Evolutionary conservation across 2,329 filamentous ascomycete species (phyloP), one percentile per base, ranked within the genome.

Genomic region (Aspergillus sp.): DNA sequence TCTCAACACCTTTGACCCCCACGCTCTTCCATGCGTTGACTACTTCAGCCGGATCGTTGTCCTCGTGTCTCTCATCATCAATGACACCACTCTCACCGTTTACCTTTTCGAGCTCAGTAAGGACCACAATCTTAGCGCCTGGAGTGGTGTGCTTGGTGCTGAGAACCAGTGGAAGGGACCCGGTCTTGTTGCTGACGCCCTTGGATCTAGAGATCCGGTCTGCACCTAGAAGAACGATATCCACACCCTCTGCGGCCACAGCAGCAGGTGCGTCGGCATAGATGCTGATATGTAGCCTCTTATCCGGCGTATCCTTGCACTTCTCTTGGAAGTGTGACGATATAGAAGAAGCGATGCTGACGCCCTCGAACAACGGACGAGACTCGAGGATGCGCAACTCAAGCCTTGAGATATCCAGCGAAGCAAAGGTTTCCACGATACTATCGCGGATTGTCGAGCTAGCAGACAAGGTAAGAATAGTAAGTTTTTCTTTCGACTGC

Each of bases 151-250:
- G 69, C 53, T 78, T 83, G 7, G 83, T 81, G 49, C 81, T 78
- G 1, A 89, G 74, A 0, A 84, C 78, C 1, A 83, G 80, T 1
- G 85, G 80, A 6, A 89, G 70, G 1, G 85, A 87, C 0, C 87
- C 87, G 0, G 80, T 85, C 70, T 89, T 90, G 71, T 89, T 90
- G 68, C 81, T 85, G 17, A 89, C 82, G 30, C 83, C 81, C 2
- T 85, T 87, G 1, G 74, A 68, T 0, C 74, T 68, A 12, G 82
- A 81, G 54, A 90, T 85, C 4, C 83, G 75, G 66, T 90, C 87
- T 2, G 86, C 85, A 1, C 87, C 87, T 1, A 90, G 74, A 3
- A 90, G 71, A 2, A 90, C 72, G 1, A 87, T 52, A 62, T 89
- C 80, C 3, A 83, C 75, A n/a, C 70, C 74, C 17, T 69, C 64